These are phyloP conservation scores for Casuarina equisetifolia DNA, from an alignment of 306 rosid genomes.

Conservation along the genomic window DNA sequence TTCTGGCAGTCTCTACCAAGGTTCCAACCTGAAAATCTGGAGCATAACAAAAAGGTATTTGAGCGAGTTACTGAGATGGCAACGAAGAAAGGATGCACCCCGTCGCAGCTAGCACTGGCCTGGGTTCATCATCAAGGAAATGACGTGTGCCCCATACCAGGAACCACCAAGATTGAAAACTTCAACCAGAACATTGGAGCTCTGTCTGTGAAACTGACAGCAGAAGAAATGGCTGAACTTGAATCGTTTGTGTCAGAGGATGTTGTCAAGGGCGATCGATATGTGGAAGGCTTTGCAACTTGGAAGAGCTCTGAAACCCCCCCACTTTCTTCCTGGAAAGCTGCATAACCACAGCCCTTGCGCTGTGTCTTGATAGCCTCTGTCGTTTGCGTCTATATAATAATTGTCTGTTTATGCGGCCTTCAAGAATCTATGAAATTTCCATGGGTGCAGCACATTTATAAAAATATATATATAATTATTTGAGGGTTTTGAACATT, in stretches of 20 bases:
- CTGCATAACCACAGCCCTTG: conserved; percentile 1
- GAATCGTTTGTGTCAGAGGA: conserved; percentile 13
- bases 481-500: too few species aligned
- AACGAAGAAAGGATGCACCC: conserved; percentile 53
- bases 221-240: too few species aligned
- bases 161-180: too few species aligned
- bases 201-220: too few species aligned
- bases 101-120: conserved; percentile 59
- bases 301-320: conserved; percentile 60
- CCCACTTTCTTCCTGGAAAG: conserved; percentile 51
- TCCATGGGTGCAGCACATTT: too few species aligned
- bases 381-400: too few species aligned
- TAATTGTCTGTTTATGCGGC: too few species aligned
- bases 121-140: conserved; percentile 77
- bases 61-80: conserved; percentile 58
- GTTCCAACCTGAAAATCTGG: conserved; percentile 56
- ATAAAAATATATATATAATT: too few species aligned
- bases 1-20: conserved; percentile 43
- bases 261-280: conserved; percentile 50
- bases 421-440: too few species aligned
- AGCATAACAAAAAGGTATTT: conserved; percentile 58
- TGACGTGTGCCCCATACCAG: background rate
- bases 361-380: background rate
- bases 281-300: background rate
- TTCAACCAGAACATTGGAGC: too few species aligned